These are phyloP conservation scores for Starmerella bombicola DNA, from an alignment of 805 yeast genomes.

Conservation along the genomic window DNA sequence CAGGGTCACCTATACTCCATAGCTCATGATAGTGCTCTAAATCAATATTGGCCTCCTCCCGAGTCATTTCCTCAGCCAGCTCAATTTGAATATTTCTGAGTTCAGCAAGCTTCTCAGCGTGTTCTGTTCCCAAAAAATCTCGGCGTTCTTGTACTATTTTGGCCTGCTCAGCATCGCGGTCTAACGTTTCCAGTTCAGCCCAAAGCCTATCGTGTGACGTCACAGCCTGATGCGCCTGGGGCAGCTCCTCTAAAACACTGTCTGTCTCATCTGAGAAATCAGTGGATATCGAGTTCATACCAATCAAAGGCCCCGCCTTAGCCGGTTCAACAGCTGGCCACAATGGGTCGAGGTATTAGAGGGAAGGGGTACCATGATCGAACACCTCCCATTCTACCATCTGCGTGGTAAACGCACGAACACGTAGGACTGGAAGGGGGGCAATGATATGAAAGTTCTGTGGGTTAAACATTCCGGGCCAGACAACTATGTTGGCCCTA, in stretches of 20 bases:
- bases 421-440: too few species aligned
- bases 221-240: slow-evolving; percentile 45
- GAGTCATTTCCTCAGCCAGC: slow-evolving; percentile 34
- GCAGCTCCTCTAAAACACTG: slow-evolving; percentile 35
- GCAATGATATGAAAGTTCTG: slow-evolving; percentile 42
- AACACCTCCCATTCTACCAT: too few species aligned
- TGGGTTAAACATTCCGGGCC: slow-evolving; percentile 81
- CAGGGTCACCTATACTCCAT: slow-evolving; percentile 22
- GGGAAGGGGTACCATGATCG: too few species aligned
- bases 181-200: slow-evolving; percentile 78
- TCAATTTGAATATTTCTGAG: slow-evolving; percentile 47
- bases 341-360: too few species aligned
- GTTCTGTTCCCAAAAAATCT: slow-evolving; percentile 33
- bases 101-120: slow-evolving; percentile 39
- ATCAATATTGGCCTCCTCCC: slow-evolving; percentile 23
- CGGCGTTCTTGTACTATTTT: slow-evolving; percentile 25
- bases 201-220: slow-evolving; percentile 66
- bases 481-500: slow-evolving; percentile 76
- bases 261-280: slow-evolving; percentile 1
- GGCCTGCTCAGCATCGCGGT: slow-evolving; percentile 59
- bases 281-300: slow-evolving; percentile 9
- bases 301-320: too few species aligned
- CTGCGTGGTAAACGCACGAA: background rate
- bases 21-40: slow-evolving; percentile 28
- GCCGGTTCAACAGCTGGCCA: too few species aligned